Evolutionary conservation across 2,329 filamentous ascomycete genomes (phyloP), one percentile per base, ranked within the genome.

Genomic region (Aspergillus sp.): DNA sequence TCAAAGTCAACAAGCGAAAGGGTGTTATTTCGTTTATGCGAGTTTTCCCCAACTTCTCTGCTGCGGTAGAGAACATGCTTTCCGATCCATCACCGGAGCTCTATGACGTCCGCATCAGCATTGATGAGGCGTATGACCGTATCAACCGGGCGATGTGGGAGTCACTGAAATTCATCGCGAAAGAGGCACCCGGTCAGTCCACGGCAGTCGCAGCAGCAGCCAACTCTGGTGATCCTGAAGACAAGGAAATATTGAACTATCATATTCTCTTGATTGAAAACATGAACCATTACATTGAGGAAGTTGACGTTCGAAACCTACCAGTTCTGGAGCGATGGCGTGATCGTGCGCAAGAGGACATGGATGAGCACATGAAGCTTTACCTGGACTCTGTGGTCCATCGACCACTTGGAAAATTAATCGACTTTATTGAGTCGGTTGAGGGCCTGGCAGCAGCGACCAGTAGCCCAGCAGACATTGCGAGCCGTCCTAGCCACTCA

Each of bases 1-100:
- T 99, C 73, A 97, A 97, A 80, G 92, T 97, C 76, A 97, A 96
- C 81, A 98, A 98, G 81, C 89, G 95, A 65, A 97, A 96, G 78
- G 93, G 95, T 11, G 91, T 99, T 56, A 97, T 98, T 67, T 88
- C 88, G 15, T 98, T 98, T 74, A 93, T 98, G 80, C 90, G 91
- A 63, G 89, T 93, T 41, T 98, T 98, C 80, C 95, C 93, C 0
- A 81, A 88, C 58, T 97, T 97, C 76, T 87, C 87, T n/a, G 77
- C 85, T 1, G 87, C 89, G 0, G 85, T 97, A 1, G 93, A 97
- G 75, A 92, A 88, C 68, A 93, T 96, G 85, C 82, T 96, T 47
- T 77, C 82, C 0, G 80, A 81, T 17, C 64, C 69, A 1, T 66
- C 67, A 19, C 82, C 87, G 15, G 80, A 84, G 13, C 80, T 83